Percentiles rank a stretch among this genome's conserved stretches.
Conservation (phyloP, 2,329 filamentous ascomycete genomes). For the Xylariaceae sp. region DNA sequence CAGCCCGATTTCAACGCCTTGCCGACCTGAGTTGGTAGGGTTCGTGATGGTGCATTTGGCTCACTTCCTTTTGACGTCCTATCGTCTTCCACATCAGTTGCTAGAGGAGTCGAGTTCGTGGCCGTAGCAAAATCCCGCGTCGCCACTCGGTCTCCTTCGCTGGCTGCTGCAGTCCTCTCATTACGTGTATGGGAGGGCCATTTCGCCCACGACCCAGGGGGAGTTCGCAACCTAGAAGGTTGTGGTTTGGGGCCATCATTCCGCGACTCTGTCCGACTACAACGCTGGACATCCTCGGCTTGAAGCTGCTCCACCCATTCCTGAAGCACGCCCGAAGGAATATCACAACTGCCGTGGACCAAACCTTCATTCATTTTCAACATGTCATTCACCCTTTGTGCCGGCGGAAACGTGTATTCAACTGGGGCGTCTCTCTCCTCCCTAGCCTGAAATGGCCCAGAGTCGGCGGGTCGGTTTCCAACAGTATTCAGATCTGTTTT, state of each 20-base stretch:
- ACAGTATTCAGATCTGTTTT: slow-evolving; percentile 1
- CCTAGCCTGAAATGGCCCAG: not conserved
- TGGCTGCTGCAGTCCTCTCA: slow-evolving; percentile 27
- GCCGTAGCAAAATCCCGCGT: slow-evolving; percentile 23
- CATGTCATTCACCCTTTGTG: not conserved
- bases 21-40: slow-evolving; percentile 24
- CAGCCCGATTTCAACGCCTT: slow-evolving; percentile 25
- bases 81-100: not conserved
- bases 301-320: slow-evolving; percentile 29
- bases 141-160: slow-evolving; percentile 24
- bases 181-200: slow-evolving; percentile 32
- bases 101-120: not conserved
- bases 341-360: slow-evolving; percentile 15
- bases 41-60: slow-evolving; percentile 13
- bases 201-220: slow-evolving; percentile 31
- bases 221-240: slow-evolving; percentile 17
- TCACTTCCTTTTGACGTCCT: slow-evolving; percentile 11
- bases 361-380: not conserved
- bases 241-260: slow-evolving; percentile 3
- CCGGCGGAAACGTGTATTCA: not conserved
- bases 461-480: not conserved
- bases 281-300: slow-evolving; percentile 16
- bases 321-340: slow-evolving; percentile 24
- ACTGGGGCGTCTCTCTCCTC: not conserved
- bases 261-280: slow-evolving; percentile 6